Evolutionary conservation across 495 filamentous ascomycete genomes (phyloP).

Genomic region (Usnea hakonensis): DNA sequence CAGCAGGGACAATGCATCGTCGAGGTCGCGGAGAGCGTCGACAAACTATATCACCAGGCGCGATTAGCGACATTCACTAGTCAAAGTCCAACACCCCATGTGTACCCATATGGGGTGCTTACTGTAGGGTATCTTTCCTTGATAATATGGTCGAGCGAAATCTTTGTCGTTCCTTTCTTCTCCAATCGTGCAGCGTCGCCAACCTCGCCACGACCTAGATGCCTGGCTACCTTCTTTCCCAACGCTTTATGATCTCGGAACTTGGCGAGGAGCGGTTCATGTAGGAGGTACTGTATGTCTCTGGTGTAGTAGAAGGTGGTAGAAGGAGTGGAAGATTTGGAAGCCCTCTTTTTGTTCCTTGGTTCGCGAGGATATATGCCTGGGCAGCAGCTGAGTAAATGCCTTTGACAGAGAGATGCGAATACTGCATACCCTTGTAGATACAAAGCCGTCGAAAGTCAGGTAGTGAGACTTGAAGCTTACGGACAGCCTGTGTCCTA

Average conservation of each 20-base stretch:
- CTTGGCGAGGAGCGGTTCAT: conserved; percentile 90
- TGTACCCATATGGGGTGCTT: not conserved
- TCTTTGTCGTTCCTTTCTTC: conserved; percentile 72
- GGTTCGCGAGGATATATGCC: conserved; percentile 97
- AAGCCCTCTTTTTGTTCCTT: conserved; percentile 90
- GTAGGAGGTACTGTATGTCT: conserved; percentile 95
- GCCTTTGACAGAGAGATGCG: not conserved
- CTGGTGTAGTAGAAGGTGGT: conserved; percentile 99
- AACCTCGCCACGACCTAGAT: conserved; percentile 84
- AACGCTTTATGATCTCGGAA: conserved; percentile 95
- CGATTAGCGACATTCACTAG: not conserved
- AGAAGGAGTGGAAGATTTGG: conserved; percentile 76
- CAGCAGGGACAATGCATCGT: conserved; percentile 92
- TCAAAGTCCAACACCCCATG: not conserved
- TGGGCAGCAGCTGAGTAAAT: conserved; percentile 20
- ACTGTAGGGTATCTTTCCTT: conserved; percentile 90
- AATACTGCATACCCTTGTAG: conserved; percentile 66
- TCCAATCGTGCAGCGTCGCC: conserved; percentile 77
- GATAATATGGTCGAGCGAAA: conserved; percentile 91
- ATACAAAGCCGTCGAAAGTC: conserved; percentile 98
- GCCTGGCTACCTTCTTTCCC: conserved; percentile 91
- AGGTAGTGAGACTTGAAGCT: conserved; percentile 91
- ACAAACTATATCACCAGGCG: conserved; percentile 45
- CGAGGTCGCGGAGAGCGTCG: conserved; percentile 88
- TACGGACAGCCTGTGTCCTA: conserved; percentile 89